phyloP scores from a whole-genome alignment of 305 asterid species.

The Fraxinus paxiana region DNA sequence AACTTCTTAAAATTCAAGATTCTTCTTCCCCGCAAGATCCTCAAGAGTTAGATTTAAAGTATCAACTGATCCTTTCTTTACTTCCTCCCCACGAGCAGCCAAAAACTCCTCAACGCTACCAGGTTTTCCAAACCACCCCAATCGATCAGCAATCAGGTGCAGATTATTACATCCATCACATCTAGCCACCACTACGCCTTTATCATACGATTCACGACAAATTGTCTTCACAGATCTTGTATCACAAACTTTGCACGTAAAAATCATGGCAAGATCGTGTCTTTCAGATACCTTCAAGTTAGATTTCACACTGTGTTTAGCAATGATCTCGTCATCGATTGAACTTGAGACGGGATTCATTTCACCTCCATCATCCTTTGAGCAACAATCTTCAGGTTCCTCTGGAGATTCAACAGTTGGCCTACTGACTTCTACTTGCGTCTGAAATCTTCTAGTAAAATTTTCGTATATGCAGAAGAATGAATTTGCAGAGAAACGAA shows the following conservation, averaged over 20 bases:
- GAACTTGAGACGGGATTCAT: constrained; percentile 18
- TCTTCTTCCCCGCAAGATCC: constrained; percentile 65
- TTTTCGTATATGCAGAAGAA: constrained; percentile 30
- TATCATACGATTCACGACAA: constrained; percentile 73
- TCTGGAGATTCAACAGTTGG: constrained; percentile 23
- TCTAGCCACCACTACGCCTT: constrained; percentile 81
- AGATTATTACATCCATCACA: constrained; percentile 80
- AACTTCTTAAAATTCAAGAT: constrained; percentile 19
- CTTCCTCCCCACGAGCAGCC: constrained; percentile 83
- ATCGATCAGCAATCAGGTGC: constrained; percentile 83
- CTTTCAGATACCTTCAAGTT: constrained; percentile 55
- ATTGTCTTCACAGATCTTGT: constrained; percentile 68
- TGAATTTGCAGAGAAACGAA: constrained; percentile 41
- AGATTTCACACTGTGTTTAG: constrained; percentile 45
- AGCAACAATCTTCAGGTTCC: constrained; percentile 31
- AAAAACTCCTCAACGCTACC: constrained; percentile 75
- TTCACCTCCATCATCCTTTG: constrained; percentile 24
- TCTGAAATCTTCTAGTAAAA: constrained; percentile 41
- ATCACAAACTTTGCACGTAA: constrained; percentile 81
- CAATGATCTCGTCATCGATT: constrained; percentile 20
- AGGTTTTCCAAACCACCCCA: constrained; percentile 89
- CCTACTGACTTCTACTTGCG: constrained; percentile 33
- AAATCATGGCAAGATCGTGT: constrained; percentile 73
- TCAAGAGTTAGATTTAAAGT: constrained; percentile 65
- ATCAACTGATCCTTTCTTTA: constrained; percentile 63